Percentiles rank a stretch among this genome's conserved stretches.
Conservation (phyloP, 345 rosid genomes). For the Murraya koenigii region DNA sequence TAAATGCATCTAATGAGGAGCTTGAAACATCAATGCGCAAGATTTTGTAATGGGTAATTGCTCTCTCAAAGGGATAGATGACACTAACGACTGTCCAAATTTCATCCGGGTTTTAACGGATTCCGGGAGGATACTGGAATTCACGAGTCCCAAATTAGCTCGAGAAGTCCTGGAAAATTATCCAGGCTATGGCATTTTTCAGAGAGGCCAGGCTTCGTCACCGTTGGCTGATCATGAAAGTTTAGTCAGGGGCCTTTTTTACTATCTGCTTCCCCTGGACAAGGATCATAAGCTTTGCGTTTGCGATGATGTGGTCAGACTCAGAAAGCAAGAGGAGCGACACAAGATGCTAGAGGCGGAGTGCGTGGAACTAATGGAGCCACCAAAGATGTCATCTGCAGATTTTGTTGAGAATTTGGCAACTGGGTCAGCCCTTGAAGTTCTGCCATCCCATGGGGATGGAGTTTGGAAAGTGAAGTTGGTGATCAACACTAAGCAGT, state of each 20-base stretch:
- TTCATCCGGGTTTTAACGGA: conserved; percentile 35
- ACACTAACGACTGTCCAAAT: neutral
- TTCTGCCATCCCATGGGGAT: conserved; percentile 48
- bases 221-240: conserved; percentile 33
- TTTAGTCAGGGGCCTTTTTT: conserved; percentile 34
- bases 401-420: conserved; percentile 24
- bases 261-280: conserved; percentile 50
- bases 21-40: neutral
- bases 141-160: conserved; percentile 40
- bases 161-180: conserved; percentile 33
- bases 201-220: conserved; percentile 23
- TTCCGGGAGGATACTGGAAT: conserved; percentile 30
- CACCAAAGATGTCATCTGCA: conserved; percentile 18
- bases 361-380: conserved; percentile 5
- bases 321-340: neutral
- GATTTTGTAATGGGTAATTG: conserved; percentile 53
- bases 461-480: conserved; percentile 78
- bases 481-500: conserved; percentile 51
- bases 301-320: neutral
- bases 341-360: conserved; percentile 12
- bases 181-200: conserved; percentile 43
- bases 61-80: conserved; percentile 38
- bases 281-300: conserved; percentile 4
- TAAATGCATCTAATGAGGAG: neutral
- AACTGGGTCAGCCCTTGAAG: conserved; percentile 35